A percentile compares a stretch with the other conserved stretches of the same genome.
phyloP scores from a whole-genome alignment of 2,329 filamentous ascomycete genomes.

The Berkeleyomyces basicola region DNA sequence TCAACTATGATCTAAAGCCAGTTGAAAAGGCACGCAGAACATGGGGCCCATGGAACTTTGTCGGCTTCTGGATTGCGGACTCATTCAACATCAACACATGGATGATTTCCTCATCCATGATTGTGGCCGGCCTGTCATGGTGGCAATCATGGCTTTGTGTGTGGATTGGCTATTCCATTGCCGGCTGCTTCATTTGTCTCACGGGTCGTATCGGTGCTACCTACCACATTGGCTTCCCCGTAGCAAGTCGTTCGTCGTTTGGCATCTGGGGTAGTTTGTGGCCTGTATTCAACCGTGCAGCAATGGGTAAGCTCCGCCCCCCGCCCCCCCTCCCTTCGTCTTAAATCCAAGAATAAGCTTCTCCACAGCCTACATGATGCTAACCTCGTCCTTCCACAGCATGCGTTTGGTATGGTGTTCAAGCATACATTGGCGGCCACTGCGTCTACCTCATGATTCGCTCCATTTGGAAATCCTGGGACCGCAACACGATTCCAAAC shows the following conservation, averaged over 20 bases:
- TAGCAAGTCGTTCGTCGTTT: constrained; percentile 61
- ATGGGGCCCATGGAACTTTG: constrained; percentile 80
- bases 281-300: constrained; percentile 80
- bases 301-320: constrained; percentile 37
- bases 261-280: constrained; percentile 80
- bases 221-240: constrained; percentile 82
- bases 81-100: constrained; percentile 83
- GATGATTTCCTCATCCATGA: constrained; percentile 83
- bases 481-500: constrained; percentile 44
- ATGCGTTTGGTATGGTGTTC: constrained; percentile 77
- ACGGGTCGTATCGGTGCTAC: constrained; percentile 72
- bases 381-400: constrained; percentile 24
- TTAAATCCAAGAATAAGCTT: neutral
- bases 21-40: constrained; percentile 65
- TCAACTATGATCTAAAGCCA: constrained; percentile 65
- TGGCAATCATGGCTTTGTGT: constrained; percentile 87
- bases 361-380: constrained; percentile 1
- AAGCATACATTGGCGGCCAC: constrained; percentile 67
- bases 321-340: neutral
- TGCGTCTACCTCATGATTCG: constrained; percentile 84
- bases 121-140: constrained; percentile 64
- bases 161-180: constrained; percentile 69
- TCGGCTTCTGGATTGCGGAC: constrained; percentile 75
- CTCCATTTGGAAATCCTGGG: constrained; percentile 60
- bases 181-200: constrained; percentile 55